Evolutionary conservation across 208 protist species (phyloP).

Genomic region (Acanthamoeba lenticulata): DNA sequence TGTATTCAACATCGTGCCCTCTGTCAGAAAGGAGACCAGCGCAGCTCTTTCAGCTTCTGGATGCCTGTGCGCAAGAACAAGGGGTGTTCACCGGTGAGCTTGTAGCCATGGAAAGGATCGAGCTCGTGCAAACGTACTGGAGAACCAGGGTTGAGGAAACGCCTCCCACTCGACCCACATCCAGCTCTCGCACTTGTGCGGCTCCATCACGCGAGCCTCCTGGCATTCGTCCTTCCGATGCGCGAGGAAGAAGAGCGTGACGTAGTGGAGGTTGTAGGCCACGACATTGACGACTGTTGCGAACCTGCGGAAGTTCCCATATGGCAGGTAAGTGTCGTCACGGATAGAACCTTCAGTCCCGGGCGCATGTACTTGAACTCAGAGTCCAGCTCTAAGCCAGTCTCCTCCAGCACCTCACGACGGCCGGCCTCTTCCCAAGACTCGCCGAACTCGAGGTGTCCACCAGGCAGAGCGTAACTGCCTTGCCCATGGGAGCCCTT

Average conservation of each 20-base stretch:
- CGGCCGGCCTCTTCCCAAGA: neutral
- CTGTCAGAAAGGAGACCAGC: too few species aligned
- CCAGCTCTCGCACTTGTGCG: slow-evolving; percentile 30
- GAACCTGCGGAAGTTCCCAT: neutral
- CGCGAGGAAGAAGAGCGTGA: neutral
- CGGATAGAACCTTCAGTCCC: neutral
- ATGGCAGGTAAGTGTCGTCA: neutral
- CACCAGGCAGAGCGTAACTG: slow-evolving; percentile 32
- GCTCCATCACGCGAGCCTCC: slow-evolving; percentile 18
- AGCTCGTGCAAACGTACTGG: too few species aligned
- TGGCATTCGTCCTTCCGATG: neutral
- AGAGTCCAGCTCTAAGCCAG: neutral
- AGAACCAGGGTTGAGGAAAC: neutral
- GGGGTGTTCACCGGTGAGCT: too few species aligned
- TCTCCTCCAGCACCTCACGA: slow-evolving; percentile 27
- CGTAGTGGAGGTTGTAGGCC: neutral
- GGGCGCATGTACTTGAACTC: neutral
- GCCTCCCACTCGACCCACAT: slow-evolving; percentile 7
- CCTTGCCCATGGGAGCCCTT: slow-evolving; percentile 18
- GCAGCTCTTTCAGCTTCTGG: too few species aligned
- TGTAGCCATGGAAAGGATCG: too few species aligned
- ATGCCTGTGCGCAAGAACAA: too few species aligned
- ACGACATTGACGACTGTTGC: neutral
- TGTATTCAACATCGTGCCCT: too few species aligned
- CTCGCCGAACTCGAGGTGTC: slow-evolving; percentile 38